phyloP scores from a whole-genome alignment of 495 filamentous ascomycete genomes.

The Pyronema omphalodes region DNA sequence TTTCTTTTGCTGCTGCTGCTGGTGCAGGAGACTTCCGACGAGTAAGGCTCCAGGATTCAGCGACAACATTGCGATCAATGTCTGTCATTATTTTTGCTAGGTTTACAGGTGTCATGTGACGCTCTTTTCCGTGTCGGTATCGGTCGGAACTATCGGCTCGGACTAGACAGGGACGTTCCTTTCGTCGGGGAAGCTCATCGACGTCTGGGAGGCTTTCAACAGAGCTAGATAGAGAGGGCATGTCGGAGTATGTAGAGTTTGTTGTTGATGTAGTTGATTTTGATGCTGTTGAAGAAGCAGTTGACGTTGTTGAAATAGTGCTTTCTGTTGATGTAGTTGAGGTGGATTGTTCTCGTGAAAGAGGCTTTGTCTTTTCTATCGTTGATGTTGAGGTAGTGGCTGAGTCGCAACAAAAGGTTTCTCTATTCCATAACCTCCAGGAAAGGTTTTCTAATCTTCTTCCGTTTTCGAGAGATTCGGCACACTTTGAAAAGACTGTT shows the following conservation, averaged over 20 bases:
- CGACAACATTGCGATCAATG: conserved; percentile 16
- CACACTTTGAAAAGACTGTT: conserved; percentile 83
- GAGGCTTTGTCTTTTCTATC: conserved; percentile 3
- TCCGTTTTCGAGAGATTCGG: conserved; percentile 84
- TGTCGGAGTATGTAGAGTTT: conserved; percentile 29
- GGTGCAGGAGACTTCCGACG: neutral
- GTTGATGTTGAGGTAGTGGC: conserved; percentile 28
- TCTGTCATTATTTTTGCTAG: conserved; percentile 25
- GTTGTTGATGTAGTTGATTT: conserved; percentile 7
- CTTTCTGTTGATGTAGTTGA: conserved; percentile 14
- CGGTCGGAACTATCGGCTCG: conserved; percentile 16
- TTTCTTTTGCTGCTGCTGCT: neutral
- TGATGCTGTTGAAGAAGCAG: conserved; percentile 29
- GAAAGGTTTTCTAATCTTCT: conserved; percentile 83
- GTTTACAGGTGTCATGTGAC: conserved; percentile 59
- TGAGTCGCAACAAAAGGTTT: conserved; percentile 80
- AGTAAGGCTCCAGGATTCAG: conserved; percentile 18
- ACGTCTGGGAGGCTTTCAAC: conserved; percentile 66
- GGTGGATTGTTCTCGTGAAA: neutral
- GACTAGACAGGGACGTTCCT: conserved; percentile 16
- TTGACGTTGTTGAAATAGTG: conserved; percentile 25
- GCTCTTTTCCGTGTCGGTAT: conserved; percentile 37
- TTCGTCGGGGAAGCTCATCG: conserved; percentile 33
- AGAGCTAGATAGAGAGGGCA: conserved; percentile 80
- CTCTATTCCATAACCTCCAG: conserved; percentile 90